A percentile compares a stretch with the other conserved stretches of the same genome.
Evolutionary conservation across 2,329 filamentous ascomycete genomes (phyloP).

Genomic region (Colletotrichum orbiculare): DNA sequence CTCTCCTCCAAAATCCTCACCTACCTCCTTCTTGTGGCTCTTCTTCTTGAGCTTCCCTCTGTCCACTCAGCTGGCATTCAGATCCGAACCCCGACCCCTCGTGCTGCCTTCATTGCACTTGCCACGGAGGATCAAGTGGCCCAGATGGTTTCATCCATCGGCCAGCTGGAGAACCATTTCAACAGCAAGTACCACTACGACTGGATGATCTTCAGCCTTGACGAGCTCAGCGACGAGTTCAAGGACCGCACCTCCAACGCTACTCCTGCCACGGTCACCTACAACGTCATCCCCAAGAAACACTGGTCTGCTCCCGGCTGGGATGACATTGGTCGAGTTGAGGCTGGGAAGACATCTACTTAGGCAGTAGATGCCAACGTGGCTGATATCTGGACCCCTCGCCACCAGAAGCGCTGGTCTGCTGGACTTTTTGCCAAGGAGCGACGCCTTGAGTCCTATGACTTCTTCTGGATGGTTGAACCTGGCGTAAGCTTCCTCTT

Average conservation of each 20-base stretch:
- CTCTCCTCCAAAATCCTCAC: background rate
- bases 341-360: conserved; percentile 72
- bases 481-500: conserved; percentile 58
- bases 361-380: conserved; percentile 71
- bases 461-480: conserved; percentile 72
- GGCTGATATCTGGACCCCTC: conserved; percentile 72
- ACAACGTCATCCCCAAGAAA: conserved; percentile 78
- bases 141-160: conserved; percentile 76
- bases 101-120: conserved; percentile 68
- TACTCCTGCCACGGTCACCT: conserved; percentile 77
- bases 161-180: conserved; percentile 69
- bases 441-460: conserved; percentile 70
- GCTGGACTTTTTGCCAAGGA: conserved; percentile 85
- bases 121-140: conserved; percentile 78
- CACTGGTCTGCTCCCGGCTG: conserved; percentile 81
- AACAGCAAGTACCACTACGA: conserved; percentile 87
- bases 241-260: conserved; percentile 73
- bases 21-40: background rate
- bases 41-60: background rate
- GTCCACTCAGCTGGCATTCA: conserved; percentile 16
- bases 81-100: conserved; percentile 40
- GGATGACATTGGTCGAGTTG: conserved; percentile 75
- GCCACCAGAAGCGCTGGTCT: conserved; percentile 86
- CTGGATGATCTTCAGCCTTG: conserved; percentile 89
- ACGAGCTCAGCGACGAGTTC: conserved; percentile 82